Evolutionary conservation across 1,284 basidiomycete genomes (phyloP).

Genomic region (Amylostereum chailletii): DNA sequence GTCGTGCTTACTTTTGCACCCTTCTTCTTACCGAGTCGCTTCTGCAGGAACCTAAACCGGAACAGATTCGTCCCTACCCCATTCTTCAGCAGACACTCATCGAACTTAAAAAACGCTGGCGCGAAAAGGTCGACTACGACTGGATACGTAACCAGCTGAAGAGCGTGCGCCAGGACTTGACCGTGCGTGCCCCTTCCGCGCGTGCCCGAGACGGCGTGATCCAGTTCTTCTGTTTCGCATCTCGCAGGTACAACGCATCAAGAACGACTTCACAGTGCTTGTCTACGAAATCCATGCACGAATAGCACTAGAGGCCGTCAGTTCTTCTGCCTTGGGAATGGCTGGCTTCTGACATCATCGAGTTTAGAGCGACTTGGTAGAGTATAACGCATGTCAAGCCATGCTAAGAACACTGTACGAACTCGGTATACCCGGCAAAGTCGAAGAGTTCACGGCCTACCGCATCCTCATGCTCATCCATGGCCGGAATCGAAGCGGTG

Average conservation of each 20-base stretch:
- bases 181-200: slow-evolving; percentile 48
- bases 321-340: slow-evolving; percentile 17
- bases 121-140: slow-evolving; percentile 74
- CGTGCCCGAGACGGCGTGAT: slow-evolving; percentile 9
- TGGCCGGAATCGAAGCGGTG: slow-evolving; percentile 90
- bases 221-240: slow-evolving; percentile 9
- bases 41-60: slow-evolving; percentile 84
- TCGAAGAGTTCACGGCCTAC: slow-evolving; percentile 95
- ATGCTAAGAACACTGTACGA: slow-evolving; percentile 89
- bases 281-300: slow-evolving; percentile 99
- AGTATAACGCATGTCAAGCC: slow-evolving; percentile 98
- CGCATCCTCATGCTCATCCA: slow-evolving; percentile 94
- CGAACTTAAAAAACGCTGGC: slow-evolving; percentile 88
- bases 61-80: slow-evolving; percentile 84
- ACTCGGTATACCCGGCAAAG: slow-evolving; percentile 82
- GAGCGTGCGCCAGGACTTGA: slow-evolving; percentile 94
- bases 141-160: slow-evolving; percentile 99
- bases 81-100: slow-evolving; percentile 81
- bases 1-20: slow-evolving; percentile 7
- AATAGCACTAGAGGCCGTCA: slow-evolving; percentile 89
- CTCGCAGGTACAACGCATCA: slow-evolving; percentile 92
- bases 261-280: slow-evolving; percentile 95
- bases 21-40: slow-evolving; percentile 3
- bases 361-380: slow-evolving; percentile 86
- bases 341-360: too few species aligned